Conservation (phyloP, 1,284 basidiomycete species). For the Porogramme epimiltina region DNA sequence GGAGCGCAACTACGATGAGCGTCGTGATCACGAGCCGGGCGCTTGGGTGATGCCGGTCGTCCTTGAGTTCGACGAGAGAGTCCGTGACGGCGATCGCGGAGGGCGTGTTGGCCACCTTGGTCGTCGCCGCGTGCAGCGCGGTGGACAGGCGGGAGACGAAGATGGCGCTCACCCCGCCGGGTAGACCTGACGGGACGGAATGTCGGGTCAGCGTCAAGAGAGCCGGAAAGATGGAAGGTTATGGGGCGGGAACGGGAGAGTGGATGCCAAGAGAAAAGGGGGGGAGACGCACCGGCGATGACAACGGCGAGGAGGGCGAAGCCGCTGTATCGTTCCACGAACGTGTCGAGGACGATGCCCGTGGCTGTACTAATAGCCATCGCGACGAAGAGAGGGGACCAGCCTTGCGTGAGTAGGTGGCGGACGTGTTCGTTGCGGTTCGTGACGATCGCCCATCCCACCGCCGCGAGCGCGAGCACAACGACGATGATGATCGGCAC, state of each 20-base stretch:
- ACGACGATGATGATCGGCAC: slow-evolving; percentile 63
- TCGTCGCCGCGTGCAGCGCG: slow-evolving; percentile 66
- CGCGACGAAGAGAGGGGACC: slow-evolving; percentile 88
- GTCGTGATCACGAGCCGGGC: slow-evolving; percentile 61
- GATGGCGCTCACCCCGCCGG: slow-evolving; percentile 89
- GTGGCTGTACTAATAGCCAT: slow-evolving; percentile 93
- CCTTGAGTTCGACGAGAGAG: slow-evolving; percentile 6
- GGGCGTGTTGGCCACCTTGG: slow-evolving; percentile 22
- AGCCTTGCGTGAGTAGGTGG: slow-evolving; percentile 80
- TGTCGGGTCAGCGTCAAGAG: not conserved
- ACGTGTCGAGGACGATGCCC: slow-evolving; percentile 89
- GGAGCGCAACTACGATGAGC: slow-evolving; percentile 73
- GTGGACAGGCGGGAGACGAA: slow-evolving; percentile 92
- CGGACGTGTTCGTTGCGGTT: slow-evolving; percentile 67
- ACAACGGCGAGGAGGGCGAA: slow-evolving; percentile 90
- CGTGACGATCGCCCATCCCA: slow-evolving; percentile 57
- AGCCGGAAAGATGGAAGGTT: not conserved
- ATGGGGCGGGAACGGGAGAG: not conserved
- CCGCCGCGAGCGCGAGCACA: slow-evolving; percentile 57
- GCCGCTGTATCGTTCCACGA: slow-evolving; percentile 85
- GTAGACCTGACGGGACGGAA: slow-evolving; percentile 57
- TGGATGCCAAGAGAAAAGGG: not conserved
- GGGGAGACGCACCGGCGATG: slow-evolving; percentile 68
- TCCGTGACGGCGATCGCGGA: slow-evolving; percentile 18
- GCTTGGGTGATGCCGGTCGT: slow-evolving; percentile 40